A percentile compares a stretch with the other conserved stretches of the same genome.
These are phyloP conservation scores for Aspergillus pseudonomiae DNA, from an alignment of 2,329 filamentous ascomycete genomes.

Conservation along the genomic window DNA sequence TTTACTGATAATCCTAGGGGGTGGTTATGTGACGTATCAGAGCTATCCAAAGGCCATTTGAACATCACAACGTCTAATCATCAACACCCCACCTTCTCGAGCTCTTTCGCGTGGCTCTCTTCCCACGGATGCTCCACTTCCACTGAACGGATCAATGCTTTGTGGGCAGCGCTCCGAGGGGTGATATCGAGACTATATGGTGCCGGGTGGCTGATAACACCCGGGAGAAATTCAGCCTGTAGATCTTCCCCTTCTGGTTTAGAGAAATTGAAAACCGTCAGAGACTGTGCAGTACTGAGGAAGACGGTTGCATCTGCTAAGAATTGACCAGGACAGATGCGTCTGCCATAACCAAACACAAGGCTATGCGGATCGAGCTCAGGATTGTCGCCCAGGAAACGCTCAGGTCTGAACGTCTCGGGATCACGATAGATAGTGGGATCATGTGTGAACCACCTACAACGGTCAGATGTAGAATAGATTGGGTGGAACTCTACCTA, in stretches of 20 bases:
- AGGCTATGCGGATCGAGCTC: constrained; percentile 41
- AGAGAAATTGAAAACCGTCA: constrained; percentile 52
- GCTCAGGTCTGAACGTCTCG: constrained; percentile 47
- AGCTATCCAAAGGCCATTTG: neutral
- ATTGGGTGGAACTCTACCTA: constrained; percentile 16
- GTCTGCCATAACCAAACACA: constrained; percentile 44
- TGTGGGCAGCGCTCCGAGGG: constrained; percentile 2
- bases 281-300: constrained; percentile 45
- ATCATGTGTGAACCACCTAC: constrained; percentile 46
- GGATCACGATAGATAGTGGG: constrained; percentile 40
- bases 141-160: constrained; percentile 4
- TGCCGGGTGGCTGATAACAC: constrained; percentile 40
- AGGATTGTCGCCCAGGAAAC: constrained; percentile 39
- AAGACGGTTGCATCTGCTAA: constrained; percentile 48
- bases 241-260: constrained; percentile 42
- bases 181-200: constrained; percentile 29
- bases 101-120: constrained; percentile 33
- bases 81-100: constrained; percentile 22
- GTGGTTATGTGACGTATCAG: no score
- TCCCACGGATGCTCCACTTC: constrained; percentile 12
- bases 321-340: constrained; percentile 47
- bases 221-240: constrained; percentile 38
- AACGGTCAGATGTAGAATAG: constrained; percentile 6
- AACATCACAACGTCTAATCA: neutral
- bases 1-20: no score